A percentile compares a stretch with the other conserved stretches of the same genome.
Evolutionary conservation across 108 stramenopile genomes (phyloP).

Genomic region (Aurantiochytrium sp.): DNA sequence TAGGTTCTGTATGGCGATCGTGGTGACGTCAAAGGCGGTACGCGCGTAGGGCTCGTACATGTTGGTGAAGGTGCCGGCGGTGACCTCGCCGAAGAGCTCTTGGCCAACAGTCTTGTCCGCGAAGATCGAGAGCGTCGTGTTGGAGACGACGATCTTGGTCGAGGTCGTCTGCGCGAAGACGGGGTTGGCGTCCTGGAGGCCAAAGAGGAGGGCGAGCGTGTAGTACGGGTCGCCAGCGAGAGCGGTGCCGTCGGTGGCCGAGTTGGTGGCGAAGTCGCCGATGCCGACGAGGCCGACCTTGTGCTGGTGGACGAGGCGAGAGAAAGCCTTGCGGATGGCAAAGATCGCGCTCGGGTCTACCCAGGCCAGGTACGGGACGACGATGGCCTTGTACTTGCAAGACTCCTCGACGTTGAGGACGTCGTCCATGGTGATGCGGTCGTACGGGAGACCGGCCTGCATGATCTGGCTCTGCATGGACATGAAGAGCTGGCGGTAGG

Average conservation of each 20-base stretch:
- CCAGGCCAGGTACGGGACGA: neutral
- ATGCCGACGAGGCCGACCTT: neutral
- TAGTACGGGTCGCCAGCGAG: conserved; percentile 14
- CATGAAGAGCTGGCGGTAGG: neutral
- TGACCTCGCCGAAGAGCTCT: neutral
- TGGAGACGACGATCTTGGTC: neutral
- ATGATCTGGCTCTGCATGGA: neutral
- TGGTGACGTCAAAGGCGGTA: neutral
- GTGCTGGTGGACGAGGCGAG: neutral
- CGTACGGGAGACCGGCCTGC: neutral
- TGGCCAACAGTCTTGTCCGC: neutral
- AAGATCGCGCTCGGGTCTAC: neutral
- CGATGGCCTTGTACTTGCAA: neutral
- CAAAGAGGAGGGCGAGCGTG: neutral
- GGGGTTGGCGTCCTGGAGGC: neutral
- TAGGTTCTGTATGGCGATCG: neutral
- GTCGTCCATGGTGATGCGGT: neutral
- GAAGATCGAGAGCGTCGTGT: neutral
- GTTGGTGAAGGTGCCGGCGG: neutral
- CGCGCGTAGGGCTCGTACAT: neutral
- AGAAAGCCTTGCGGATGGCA: neutral
- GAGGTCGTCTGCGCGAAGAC: neutral
- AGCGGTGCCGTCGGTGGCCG: neutral
- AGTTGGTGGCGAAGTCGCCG: neutral
- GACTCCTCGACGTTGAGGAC: neutral